These are phyloP conservation scores for Botrytis pseudocinerea DNA, from an alignment of 2,329 filamentous ascomycete species.

Conservation along the genomic window DNA sequence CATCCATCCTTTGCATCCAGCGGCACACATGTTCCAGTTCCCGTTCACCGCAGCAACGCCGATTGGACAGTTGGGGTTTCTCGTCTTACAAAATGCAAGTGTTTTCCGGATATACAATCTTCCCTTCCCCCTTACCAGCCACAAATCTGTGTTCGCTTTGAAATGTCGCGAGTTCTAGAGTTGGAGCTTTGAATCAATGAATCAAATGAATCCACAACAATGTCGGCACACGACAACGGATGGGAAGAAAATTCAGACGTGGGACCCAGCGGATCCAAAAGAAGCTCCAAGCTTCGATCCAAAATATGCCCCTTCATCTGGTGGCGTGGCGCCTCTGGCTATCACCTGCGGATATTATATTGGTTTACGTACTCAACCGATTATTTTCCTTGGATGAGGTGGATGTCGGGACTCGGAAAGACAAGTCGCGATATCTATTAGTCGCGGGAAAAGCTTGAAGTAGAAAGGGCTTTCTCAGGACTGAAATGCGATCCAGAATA, in stretches of 20 bases:
- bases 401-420: background rate
- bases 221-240: background rate
- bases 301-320: conserved; percentile 10
- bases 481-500: background rate
- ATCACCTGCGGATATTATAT: background rate
- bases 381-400: background rate
- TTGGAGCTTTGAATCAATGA: background rate
- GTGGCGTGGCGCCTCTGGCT: conserved; percentile 18
- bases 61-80: background rate
- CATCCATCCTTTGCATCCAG: background rate
- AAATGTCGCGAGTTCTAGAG: background rate
- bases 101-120: background rate
- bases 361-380: background rate
- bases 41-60: background rate
- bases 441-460: background rate
- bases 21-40: background rate
- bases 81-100: background rate
- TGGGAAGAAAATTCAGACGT: background rate
- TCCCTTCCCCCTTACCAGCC: background rate
- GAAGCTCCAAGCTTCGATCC: conserved; percentile 4
- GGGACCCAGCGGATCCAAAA: background rate
- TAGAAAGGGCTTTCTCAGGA: background rate
- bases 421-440: background rate
- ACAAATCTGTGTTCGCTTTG: background rate
- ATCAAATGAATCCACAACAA: background rate